Conservation (phyloP, 257 asterid genomes). For the Nicotiana noctiflora region DNA sequence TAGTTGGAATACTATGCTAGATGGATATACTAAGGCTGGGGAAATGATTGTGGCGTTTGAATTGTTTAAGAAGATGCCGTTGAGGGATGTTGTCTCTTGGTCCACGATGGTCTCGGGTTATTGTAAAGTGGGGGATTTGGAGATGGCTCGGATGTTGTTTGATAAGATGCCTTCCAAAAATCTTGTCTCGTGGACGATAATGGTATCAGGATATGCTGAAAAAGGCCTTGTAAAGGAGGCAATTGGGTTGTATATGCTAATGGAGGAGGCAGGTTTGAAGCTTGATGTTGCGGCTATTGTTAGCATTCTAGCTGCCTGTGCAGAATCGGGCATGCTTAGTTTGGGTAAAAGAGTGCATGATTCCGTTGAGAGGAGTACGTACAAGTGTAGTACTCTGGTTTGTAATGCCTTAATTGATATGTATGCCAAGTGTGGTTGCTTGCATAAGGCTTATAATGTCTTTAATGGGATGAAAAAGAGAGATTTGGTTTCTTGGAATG, state of each 20-base stretch:
- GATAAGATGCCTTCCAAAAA: slow-evolving; percentile 81
- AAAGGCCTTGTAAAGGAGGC: slow-evolving; percentile 67
- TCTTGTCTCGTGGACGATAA: slow-evolving; percentile 68
- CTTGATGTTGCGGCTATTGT: slow-evolving; percentile 49
- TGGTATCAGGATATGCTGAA: slow-evolving; percentile 63
- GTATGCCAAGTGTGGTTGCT: slow-evolving; percentile 81
- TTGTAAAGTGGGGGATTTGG: slow-evolving; percentile 56
- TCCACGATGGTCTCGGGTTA: slow-evolving; percentile 62
- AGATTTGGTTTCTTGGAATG: slow-evolving; percentile 75
- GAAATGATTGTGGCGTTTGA: slow-evolving; percentile 31
- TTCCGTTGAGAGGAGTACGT: slow-evolving; percentile 25
- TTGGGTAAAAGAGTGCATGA: slow-evolving; percentile 68
- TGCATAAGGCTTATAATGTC: slow-evolving; percentile 42
- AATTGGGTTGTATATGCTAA: slow-evolving; percentile 34
- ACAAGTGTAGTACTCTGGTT: slow-evolving; percentile 29
- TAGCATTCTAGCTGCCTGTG: slow-evolving; percentile 62
- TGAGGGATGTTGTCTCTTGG: slow-evolving; percentile 77
- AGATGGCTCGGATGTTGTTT: slow-evolving; percentile 60
- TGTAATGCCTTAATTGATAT: slow-evolving; percentile 68
- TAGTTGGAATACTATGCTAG: slow-evolving; percentile 37
- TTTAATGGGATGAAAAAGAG: slow-evolving; percentile 39
- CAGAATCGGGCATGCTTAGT: slow-evolving; percentile 59
- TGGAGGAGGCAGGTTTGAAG: slow-evolving; percentile 34
- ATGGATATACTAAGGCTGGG: slow-evolving; percentile 26
- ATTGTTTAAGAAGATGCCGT: slow-evolving; percentile 51